A percentile compares a stretch with the other conserved stretches of the same genome.
These are phyloP conservation scores for Ascosphaera acerosa DNA, from an alignment of 2,329 filamentous ascomycete genomes.

Conservation along the genomic window DNA sequence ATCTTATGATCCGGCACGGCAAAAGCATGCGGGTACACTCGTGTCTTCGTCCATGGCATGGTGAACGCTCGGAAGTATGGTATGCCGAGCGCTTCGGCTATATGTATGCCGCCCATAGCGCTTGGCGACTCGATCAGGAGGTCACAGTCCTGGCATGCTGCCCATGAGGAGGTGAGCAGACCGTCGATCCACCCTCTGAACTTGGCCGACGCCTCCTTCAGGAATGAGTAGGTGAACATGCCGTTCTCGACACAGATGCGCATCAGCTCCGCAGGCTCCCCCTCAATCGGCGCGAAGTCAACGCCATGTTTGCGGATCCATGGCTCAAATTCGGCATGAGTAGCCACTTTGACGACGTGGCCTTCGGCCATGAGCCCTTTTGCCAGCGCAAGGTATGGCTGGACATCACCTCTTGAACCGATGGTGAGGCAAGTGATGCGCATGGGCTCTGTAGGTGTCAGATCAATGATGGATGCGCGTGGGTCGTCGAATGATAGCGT, in stretches of 20 bases:
- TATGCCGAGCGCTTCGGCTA: slow-evolving; percentile 75
- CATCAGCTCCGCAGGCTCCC: slow-evolving; percentile 88
- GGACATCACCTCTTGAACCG: slow-evolving; percentile 82
- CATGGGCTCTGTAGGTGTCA: slow-evolving; percentile 59
- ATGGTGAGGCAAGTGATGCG: slow-evolving; percentile 86
- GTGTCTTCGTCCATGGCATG: slow-evolving; percentile 94
- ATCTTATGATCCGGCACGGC: slow-evolving; percentile 80
- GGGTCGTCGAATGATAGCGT: slow-evolving; percentile 78
- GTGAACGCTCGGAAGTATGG: slow-evolving; percentile 95
- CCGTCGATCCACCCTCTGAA: slow-evolving; percentile 93
- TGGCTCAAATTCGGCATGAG: slow-evolving; percentile 64
- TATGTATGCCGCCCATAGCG: slow-evolving; percentile 93
- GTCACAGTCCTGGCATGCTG: slow-evolving; percentile 64
- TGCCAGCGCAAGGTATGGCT: slow-evolving; percentile 90
- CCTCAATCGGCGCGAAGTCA: slow-evolving; percentile 67
- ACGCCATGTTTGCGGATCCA: slow-evolving; percentile 91
- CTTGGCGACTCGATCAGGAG: slow-evolving; percentile 86
- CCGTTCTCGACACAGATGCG: slow-evolving; percentile 87
- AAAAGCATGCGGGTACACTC: slow-evolving; percentile 91
- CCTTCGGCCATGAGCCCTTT: slow-evolving; percentile 74
- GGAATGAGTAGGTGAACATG: slow-evolving; percentile 82
- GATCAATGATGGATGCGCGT: slow-evolving; percentile 65
- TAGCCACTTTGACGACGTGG: slow-evolving; percentile 67
- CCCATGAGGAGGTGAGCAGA: slow-evolving; percentile 56
- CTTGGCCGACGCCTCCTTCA: slow-evolving; percentile 62